Evolutionary conservation across 192 early-diverging fungal species (phyloP).

Genomic region (Coemansia sp.): DNA sequence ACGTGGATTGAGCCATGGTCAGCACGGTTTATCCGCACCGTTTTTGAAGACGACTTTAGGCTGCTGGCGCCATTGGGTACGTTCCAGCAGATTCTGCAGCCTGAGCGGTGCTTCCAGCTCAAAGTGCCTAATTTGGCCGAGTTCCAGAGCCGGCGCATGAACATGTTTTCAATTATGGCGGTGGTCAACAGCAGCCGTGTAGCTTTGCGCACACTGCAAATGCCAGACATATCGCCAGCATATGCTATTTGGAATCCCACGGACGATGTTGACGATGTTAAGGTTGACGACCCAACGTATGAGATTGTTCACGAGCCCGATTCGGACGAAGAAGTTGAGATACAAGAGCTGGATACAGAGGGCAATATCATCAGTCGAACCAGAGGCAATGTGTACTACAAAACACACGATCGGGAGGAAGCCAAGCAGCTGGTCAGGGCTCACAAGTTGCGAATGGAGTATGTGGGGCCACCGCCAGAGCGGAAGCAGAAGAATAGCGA

Average conservation of each 20-base stretch:
- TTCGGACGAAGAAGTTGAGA: constrained; percentile 26
- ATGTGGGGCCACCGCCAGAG: constrained; percentile 8
- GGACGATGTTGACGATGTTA: constrained; percentile 33
- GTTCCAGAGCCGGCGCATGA: constrained; percentile 54
- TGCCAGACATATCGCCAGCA: constrained; percentile 39
- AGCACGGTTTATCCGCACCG: constrained; percentile 33
- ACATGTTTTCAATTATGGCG: constrained; percentile 54
- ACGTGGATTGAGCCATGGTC: constrained; percentile 54
- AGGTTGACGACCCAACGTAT: constrained; percentile 38
- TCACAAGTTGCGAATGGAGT: constrained; percentile 25
- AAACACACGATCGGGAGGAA: constrained; percentile 41
- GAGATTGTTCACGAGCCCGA: constrained; percentile 37
- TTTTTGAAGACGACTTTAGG: constrained; percentile 52
- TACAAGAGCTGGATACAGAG: constrained; percentile 23
- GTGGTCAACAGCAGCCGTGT: constrained; percentile 45
- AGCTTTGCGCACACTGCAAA: constrained; percentile 42
- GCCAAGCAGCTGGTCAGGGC: constrained; percentile 10
- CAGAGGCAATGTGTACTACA: constrained; percentile 41
- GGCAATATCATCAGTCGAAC: constrained; percentile 18
- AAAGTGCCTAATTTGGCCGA: constrained; percentile 51
- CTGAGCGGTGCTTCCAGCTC: constrained; percentile 54
- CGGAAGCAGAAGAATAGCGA: constrained; percentile 12
- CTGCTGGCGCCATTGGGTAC: constrained; percentile 46
- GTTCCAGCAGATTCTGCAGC: constrained; percentile 54
- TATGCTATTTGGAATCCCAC: constrained; percentile 38